Evolutionary conservation across 73 alveolate genomes (phyloP).

Genomic region (Breviolum minutum): DNA sequence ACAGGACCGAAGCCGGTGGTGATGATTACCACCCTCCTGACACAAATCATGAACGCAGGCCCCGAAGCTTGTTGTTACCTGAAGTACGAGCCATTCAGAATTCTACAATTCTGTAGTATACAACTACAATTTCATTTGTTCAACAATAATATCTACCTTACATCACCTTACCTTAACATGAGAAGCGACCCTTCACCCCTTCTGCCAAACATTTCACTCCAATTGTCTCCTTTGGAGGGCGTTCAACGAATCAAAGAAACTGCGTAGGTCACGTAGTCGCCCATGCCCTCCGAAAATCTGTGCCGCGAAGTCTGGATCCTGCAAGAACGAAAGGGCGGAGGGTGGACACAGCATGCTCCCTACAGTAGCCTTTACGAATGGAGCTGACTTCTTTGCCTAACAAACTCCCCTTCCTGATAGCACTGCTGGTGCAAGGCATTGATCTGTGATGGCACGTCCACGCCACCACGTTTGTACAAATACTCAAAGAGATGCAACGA

Average conservation of each 20-base stretch:
- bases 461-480: constrained; percentile 21
- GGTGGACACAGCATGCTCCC: too few species aligned
- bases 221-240: background rate
- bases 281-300: constrained; percentile 55
- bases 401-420: background rate
- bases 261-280: constrained; percentile 14
- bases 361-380: too few species aligned
- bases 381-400: too few species aligned
- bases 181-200: background rate
- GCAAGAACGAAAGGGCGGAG: background rate
- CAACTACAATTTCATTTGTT: background rate
- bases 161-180: background rate
- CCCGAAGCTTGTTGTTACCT: background rate
- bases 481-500: constrained; percentile 35
- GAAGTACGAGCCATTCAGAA: background rate
- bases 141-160: background rate
- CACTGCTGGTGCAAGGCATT: constrained; percentile 4
- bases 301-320: background rate
- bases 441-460: constrained; percentile 50
- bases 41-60: background rate
- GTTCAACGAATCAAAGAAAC: constrained; percentile 18
- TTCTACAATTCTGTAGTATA: background rate
- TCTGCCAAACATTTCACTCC: too few species aligned
- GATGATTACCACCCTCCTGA: constrained; percentile 37
- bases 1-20: constrained; percentile 63